Evolutionary conservation across 495 filamentous ascomycete species (phyloP).

Genomic region (Glarea lozoyensis): DNA sequence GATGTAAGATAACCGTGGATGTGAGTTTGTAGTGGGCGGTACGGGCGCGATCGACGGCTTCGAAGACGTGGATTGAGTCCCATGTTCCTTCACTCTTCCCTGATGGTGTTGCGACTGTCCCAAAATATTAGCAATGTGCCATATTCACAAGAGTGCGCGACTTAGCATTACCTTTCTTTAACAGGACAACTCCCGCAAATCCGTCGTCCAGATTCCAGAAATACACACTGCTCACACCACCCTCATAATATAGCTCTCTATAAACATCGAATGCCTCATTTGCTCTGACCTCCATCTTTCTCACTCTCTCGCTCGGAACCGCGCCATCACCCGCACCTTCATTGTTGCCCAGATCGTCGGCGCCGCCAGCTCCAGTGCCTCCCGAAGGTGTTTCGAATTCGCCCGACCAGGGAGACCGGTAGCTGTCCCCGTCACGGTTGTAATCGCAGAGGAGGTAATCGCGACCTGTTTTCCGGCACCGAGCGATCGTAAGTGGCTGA

Average conservation of each 20-base stretch:
- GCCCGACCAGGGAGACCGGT: conserved; percentile 95
- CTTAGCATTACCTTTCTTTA: conserved; percentile 74
- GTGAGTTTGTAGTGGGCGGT: conserved; percentile 96
- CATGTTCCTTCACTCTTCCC: conserved; percentile 74
- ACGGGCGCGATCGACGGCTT: conserved; percentile 82
- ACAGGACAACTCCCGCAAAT: conserved; percentile 88
- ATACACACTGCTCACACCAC: conserved; percentile 89
- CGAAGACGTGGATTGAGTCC: conserved; percentile 99
- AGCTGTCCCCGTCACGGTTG: conserved; percentile 96
- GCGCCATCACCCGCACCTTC: conserved; percentile 53
- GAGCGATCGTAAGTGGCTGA: conserved; percentile 79
- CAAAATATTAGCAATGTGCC: background rate
- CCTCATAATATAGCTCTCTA: conserved; percentile 95
- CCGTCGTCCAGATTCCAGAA: conserved; percentile 99
- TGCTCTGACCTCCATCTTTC: conserved; percentile 85
- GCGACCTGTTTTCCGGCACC: conserved; percentile 78
- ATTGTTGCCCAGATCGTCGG: conserved; percentile 34
- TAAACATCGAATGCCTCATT: conserved; percentile 98
- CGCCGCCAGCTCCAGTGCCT: conserved; percentile 39
- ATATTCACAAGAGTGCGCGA: background rate
- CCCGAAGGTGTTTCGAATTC: conserved; percentile 83
- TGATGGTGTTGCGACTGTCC: conserved; percentile 46
- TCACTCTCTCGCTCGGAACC: conserved; percentile 74
- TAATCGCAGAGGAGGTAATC: conserved; percentile 99
- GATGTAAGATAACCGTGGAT: conserved; percentile 86